Percentiles rank a stretch among this genome's conserved stretches.
These are phyloP conservation scores for Kluyveromyces siamensis DNA, from an alignment of 805 yeast species.

Conservation along the genomic window DNA sequence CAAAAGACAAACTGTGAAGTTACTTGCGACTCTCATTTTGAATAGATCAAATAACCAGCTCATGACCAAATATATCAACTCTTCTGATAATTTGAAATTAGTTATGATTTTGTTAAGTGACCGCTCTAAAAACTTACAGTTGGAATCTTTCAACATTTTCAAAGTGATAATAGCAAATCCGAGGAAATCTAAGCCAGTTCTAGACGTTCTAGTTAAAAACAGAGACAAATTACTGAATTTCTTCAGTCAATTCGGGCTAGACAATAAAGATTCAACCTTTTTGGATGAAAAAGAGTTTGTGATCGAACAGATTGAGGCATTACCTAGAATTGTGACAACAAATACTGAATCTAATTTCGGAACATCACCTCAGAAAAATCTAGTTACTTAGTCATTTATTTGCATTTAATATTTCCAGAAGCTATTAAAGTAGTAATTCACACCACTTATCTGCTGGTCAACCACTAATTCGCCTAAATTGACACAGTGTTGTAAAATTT, in stretches of 20 bases:
- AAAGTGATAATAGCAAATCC: conserved; percentile 97
- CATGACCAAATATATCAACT: conserved; percentile 70
- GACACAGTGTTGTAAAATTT: conserved; percentile 55
- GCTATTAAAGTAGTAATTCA: conserved; percentile 49
- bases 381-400: not conserved
- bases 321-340: conserved; percentile 48
- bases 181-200: conserved; percentile 66
- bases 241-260: conserved; percentile 52
- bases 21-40: conserved; percentile 63
- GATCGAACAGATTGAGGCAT: conserved; percentile 57
- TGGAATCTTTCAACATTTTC: conserved; percentile 88
- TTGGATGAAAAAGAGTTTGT: conserved; percentile 77
- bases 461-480: conserved; percentile 47
- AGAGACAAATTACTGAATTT: conserved; percentile 66
- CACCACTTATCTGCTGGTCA: conserved; percentile 62
- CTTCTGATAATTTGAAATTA: conserved; percentile 73
- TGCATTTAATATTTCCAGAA: conserved; percentile 14
- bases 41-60: conserved; percentile 61
- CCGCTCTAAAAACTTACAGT: conserved; percentile 78
- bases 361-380: conserved; percentile 11
- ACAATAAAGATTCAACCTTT: conserved; percentile 51
- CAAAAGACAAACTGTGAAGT: conserved; percentile 77
- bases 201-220: conserved; percentile 77
- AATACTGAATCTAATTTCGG: conserved; percentile 11
- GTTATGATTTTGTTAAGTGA: conserved; percentile 83